Base-by-base conservation (phyloP, 768 basidiomycete species). In the Astraeus odoratus region DNA sequence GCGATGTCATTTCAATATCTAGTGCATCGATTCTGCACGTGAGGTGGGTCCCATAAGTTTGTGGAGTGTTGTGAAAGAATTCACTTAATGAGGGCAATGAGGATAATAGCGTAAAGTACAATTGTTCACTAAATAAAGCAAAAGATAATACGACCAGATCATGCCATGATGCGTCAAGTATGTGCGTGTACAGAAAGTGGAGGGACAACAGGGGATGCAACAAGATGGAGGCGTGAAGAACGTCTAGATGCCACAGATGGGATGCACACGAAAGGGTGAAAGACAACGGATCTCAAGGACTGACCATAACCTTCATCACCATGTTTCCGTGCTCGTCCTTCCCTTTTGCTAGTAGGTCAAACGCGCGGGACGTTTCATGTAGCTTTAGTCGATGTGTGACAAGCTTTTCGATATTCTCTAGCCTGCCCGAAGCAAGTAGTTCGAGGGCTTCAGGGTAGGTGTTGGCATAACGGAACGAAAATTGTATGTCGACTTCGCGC, bases 241-340 rank as follows among this genome's bases (percentile, higher is more conserved):
- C n/a, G n/a, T n/a, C n/a, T n/a, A n/a, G n/a, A n/a, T n/a, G n/a
- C n/a, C n/a, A n/a, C 30, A 31, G n/a, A n/a, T n/a, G 10, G 10
- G n/a, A 31, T 31, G 30, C 30, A 31, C 30, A n/a, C 30, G 30
- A 12, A 4, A 31, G n/a, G 4, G 30, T 10, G 30, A n/a, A 12
- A 25, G 15, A 13, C 20, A 19, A 22, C 37, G 16, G 16, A 23
- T 8, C 13, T 59, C 60, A 66, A 39, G 70, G 56, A 15, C 70
- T 80, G 45, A 97, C 77, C 77, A 96, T 82, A 46, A 95, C 78
- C 71, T 97, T 97, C 60, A 97, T 73, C 27, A 96, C 88, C 70
- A 94, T 73, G 24, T 77, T 75, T 8, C 90, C 92, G 3, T 77
- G 59, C 41, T 86, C 83, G 60, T 94, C 94, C 51, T 74, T 73